Evolutionary conservation across 768 basidiomycete species (phyloP).

Genomic region (Megacollybia marginata): DNA sequence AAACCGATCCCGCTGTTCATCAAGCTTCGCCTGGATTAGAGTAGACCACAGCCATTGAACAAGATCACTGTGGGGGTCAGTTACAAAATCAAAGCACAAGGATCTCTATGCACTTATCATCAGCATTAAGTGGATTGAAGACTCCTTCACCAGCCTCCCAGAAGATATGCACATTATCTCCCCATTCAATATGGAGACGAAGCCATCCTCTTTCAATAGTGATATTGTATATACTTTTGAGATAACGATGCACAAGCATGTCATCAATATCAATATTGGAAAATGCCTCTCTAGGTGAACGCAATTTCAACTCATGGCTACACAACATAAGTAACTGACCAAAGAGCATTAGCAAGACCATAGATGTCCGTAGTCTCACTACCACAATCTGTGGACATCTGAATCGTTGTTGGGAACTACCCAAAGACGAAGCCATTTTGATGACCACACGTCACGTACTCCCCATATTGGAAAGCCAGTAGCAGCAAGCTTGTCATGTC

Average conservation of each 20-base stretch:
- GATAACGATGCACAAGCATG: constrained; percentile 19
- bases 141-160: constrained; percentile 12
- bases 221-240: constrained; percentile 21
- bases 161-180: constrained; percentile 19
- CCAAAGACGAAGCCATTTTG: constrained; percentile 21
- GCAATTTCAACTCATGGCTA: background rate
- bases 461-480: constrained; percentile 25
- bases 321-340: constrained; percentile 11
- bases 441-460: constrained; percentile 16
- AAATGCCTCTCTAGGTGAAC: constrained; percentile 13
- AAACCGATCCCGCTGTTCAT: no score
- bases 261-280: constrained; percentile 9
- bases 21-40: no score
- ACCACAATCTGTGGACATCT: constrained; percentile 25
- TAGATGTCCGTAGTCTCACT: constrained; percentile 18
- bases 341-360: constrained; percentile 19
- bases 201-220: constrained; percentile 24
- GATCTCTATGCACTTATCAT: constrained; percentile 7
- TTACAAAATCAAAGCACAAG: no score
- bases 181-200: constrained; percentile 17
- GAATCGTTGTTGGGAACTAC: constrained; percentile 26
- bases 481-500: constrained; percentile 23
- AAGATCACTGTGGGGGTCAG: no score
- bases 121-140: constrained; percentile 12
- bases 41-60: no score